A percentile compares a stretch with the other conserved stretches of the same genome.
phyloP scores from a whole-genome alignment of 2,329 filamentous ascomycete genomes.

The Botrytis fabae region DNA sequence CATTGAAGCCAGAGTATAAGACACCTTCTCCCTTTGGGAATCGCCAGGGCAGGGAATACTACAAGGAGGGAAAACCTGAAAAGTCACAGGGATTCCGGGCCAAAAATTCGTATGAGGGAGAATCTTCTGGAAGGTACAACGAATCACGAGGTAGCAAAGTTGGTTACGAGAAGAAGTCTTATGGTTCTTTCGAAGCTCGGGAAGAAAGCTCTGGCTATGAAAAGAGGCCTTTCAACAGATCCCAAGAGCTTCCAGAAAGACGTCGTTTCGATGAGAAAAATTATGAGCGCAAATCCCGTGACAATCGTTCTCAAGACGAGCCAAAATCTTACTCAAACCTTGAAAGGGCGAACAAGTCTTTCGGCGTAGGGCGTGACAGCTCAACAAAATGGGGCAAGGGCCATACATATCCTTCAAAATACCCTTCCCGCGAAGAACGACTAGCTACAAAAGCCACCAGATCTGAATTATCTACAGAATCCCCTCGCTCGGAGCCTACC shows the following conservation, averaged over 20 bases:
- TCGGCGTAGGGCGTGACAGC: not conserved
- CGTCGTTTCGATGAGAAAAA: not conserved
- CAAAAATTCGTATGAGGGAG: not conserved
- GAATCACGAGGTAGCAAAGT: not conserved
- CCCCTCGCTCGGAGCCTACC: not conserved
- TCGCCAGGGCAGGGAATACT: not conserved
- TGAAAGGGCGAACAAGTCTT: not conserved
- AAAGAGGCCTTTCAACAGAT: not conserved
- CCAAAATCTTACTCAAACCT: not conserved
- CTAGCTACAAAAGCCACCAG: not conserved
- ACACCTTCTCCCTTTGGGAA: not conserved
- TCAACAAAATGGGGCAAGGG: not conserved
- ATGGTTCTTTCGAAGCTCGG: not conserved
- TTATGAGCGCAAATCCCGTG: not conserved
- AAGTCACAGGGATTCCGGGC: not conserved
- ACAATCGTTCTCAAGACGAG: not conserved
- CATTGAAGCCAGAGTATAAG: not conserved
- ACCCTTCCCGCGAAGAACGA: slow-evolving; percentile 13
- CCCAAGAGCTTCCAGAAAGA: not conserved
- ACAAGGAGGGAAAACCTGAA: not conserved
- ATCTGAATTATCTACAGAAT: not conserved
- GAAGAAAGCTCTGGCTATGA: not conserved
- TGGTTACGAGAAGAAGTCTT: slow-evolving; percentile 1
- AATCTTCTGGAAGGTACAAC: not conserved
- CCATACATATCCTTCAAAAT: not conserved